phyloP scores from a whole-genome alignment of 176 grass and related monocot species.

The Triticum urartu region DNA sequence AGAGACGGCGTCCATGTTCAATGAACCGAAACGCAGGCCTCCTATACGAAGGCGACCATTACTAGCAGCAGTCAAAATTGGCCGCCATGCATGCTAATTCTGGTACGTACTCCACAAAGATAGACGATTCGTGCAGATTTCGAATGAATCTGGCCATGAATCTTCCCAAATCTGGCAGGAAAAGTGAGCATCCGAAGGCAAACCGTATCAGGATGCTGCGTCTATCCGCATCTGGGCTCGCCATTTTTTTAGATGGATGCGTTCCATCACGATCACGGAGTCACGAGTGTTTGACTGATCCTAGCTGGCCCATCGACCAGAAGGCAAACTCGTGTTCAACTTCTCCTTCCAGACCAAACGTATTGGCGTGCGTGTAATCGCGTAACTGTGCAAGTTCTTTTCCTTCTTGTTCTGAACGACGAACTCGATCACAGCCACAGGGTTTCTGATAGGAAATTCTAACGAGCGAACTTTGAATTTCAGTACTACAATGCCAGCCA shows the following conservation, averaged over 20 bases:
- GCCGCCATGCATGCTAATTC: neutral
- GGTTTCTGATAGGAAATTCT: neutral
- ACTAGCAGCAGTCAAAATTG: neutral
- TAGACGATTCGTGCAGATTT: neutral
- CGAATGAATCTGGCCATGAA: conserved; percentile 38
- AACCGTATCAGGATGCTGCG: neutral
- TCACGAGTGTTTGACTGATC: conserved; percentile 15
- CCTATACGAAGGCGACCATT: too few species aligned
- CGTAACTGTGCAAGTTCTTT: neutral
- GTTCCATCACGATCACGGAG: neutral
- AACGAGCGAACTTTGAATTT: too few species aligned
- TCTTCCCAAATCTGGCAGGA: neutral
- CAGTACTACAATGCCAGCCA: too few species aligned
- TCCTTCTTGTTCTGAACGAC: neutral
- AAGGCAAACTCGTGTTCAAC: conserved; percentile 19
- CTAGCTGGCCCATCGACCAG: neutral
- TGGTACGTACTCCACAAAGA: neutral
- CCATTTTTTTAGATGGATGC: neutral
- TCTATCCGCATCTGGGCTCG: neutral
- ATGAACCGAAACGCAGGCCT: conserved; percentile 8
- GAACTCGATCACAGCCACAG: neutral
- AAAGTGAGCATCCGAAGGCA: neutral
- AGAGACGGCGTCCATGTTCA: conserved; percentile 22
- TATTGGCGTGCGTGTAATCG: neutral
- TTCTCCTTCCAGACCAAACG: conserved; percentile 26